Evolutionary conservation across 2,329 filamentous ascomycete species (phyloP), one percentile per base, ranked within the genome.

Genomic region (Sarocladiaceae sp.): DNA sequence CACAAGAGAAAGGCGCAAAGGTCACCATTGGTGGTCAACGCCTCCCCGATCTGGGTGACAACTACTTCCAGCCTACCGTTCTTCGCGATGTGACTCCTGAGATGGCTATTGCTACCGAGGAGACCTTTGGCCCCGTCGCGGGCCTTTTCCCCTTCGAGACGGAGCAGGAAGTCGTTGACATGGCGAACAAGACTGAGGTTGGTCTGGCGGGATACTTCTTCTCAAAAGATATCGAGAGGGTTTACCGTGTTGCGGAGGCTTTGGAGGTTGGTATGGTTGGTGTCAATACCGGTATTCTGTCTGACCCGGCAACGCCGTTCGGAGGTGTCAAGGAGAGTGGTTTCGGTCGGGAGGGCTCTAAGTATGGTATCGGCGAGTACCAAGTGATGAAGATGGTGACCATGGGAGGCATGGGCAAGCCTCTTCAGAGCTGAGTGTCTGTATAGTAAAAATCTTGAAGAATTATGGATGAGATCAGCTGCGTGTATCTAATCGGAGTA

Each of bases 151-250:
- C 84, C 47, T 99, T 97, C 65, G 81, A 89, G 44, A 90, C 86
- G 0, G 94, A 97, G 71, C 85, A 87, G 51, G 92, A 97, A 62
- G 94, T 96, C 4, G 83, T 97, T 26, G 76, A 80, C 56, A 72
- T 93, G 58, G 93, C 94, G 3, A 99, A 99, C 69, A 70, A 74
- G 37, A 77, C 89, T 1, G 85, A 93, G 50, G 92, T 97, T 33
- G 94, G 94, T 1, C 78, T 99, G 31, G 94, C 93, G 0, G 93
- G 90, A 1, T 97, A 97, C 73, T 96, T 99, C 75, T 97, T 90
- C 76, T 91, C 82, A 5, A 70, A 72, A 48, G 79, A 88, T 61
- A 55, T 87, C 12, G 73, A 79, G 62, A 71, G 85, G 6, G 76
- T 82, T 25, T 72, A 75, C 59, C 75, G 85, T 46, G 79, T 89